These are phyloP conservation scores for Conringia planisiliqua DNA, from an alignment of 345 rosid genomes.

Conservation along the genomic window DNA sequence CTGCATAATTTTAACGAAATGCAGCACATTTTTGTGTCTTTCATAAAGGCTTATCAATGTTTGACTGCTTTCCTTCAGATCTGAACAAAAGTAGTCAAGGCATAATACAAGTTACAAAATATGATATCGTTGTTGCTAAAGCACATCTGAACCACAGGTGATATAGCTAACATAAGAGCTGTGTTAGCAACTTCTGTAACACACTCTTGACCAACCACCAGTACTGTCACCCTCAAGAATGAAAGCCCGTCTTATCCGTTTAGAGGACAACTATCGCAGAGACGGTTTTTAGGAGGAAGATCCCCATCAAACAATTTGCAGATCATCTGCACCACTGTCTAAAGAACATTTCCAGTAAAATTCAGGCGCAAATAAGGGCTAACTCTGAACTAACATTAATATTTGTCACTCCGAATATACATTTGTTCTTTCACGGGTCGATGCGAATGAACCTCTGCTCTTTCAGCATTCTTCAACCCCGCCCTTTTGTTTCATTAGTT, in stretches of 20 bases:
- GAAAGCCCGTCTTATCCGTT: neutral
- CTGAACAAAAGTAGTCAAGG: neutral
- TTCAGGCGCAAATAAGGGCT: neutral
- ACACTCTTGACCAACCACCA: neutral
- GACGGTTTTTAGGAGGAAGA: neutral
- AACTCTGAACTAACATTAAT: neutral
- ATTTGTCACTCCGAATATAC: neutral
- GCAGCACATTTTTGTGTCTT: too few relatives aligned
- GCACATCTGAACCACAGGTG: too few relatives aligned
- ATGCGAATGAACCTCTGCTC: neutral
- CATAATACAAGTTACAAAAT: neutral
- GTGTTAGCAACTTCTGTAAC: neutral
- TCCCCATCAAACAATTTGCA: neutral
- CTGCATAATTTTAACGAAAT: too few relatives aligned
- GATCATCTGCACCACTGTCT: neutral
- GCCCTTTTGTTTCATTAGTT: neutral
- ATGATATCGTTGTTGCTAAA: neutral
- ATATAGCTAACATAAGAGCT: neutral
- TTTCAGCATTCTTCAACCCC: neutral
- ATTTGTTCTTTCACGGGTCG: neutral
- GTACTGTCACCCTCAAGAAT: slow-evolving; percentile 4
- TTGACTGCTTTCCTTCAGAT: neutral
- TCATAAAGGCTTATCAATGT: too few relatives aligned
- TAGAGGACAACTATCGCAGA: neutral
- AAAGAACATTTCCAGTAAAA: neutral